Evolutionary conservation across 2,329 filamentous ascomycete species (phyloP).

Genomic region (Apiospora saccharicola): DNA sequence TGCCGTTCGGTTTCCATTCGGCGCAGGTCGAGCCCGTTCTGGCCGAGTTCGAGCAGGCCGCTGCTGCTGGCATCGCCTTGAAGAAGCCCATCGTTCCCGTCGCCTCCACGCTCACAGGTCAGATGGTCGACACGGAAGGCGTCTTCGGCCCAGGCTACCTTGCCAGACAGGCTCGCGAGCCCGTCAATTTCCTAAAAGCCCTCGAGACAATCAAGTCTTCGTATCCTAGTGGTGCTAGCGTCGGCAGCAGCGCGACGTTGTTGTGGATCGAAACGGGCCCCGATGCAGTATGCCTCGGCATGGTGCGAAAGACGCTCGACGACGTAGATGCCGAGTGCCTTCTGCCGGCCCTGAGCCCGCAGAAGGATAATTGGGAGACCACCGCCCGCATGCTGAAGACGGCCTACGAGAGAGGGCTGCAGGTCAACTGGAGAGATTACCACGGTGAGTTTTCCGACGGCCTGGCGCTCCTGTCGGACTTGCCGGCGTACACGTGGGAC

Average conservation of each 20-base stretch:
- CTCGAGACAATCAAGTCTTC: not conserved
- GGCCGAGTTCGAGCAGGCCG: conserved; percentile 62
- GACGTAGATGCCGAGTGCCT: too few species aligned
- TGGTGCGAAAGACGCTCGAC: too few species aligned
- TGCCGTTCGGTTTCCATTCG: conserved; percentile 62
- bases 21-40: conserved; percentile 61
- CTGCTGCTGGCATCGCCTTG: conserved; percentile 49
- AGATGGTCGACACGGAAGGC: conserved; percentile 30
- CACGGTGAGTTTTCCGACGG: conserved; percentile 61
- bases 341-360: too few species aligned
- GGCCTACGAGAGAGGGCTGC: not conserved
- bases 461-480: conserved; percentile 56
- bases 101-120: conserved; percentile 35
- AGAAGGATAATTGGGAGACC: too few species aligned
- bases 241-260: too few species aligned
- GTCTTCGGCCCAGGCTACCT: conserved; percentile 26
- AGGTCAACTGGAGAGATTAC: conserved; percentile 59
- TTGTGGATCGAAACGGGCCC: too few species aligned
- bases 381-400: not conserved
- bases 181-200: not conserved
- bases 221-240: too few species aligned
- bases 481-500: conserved; percentile 70
- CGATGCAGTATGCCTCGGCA: too few species aligned
- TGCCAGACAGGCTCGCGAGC: not conserved
- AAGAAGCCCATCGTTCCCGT: conserved; percentile 57